Evolutionary conservation across 495 filamentous ascomycete species (phyloP).

Genomic region (Cercophora samala): DNA sequence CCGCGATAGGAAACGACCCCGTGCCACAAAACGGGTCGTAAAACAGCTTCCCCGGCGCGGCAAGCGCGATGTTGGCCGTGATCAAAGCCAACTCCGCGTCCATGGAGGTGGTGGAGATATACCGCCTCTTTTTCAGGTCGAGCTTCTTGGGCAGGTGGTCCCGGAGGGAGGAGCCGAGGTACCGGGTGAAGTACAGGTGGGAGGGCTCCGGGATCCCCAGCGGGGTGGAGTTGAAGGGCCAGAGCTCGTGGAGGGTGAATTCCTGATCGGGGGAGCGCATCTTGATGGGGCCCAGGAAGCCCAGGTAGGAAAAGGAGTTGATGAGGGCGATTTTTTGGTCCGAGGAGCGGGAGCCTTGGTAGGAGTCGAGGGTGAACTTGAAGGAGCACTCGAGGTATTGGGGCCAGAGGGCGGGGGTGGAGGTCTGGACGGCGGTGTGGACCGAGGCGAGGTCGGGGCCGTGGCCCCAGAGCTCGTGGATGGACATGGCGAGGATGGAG

Average conservation of each 20-base stretch:
- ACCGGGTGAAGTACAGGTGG: slow-evolving; percentile 67
- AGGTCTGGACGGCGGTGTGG: slow-evolving; percentile 58
- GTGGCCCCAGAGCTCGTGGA: slow-evolving; percentile 86
- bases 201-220: slow-evolving; percentile 50
- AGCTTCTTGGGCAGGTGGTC: slow-evolving; percentile 66
- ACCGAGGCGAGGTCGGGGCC: slow-evolving; percentile 65
- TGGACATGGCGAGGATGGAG: slow-evolving; percentile 72
- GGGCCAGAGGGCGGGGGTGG: slow-evolving; percentile 61
- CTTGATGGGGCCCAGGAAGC: slow-evolving; percentile 69
- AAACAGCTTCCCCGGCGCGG: slow-evolving; percentile 74
- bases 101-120: slow-evolving; percentile 96
- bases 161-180: slow-evolving; percentile 59
- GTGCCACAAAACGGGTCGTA: slow-evolving; percentile 97
- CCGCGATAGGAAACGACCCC: slow-evolving; percentile 82
- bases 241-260: slow-evolving; percentile 80
- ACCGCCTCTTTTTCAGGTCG: slow-evolving; percentile 85
- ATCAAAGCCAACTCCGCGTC: slow-evolving; percentile 89
- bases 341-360: slow-evolving; percentile 61
- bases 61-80: slow-evolving; percentile 85
- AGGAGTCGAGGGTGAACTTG: slow-evolving; percentile 77
- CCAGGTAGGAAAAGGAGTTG: slow-evolving; percentile 73
- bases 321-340: slow-evolving; percentile 65
- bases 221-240: slow-evolving; percentile 49
- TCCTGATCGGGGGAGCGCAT: slow-evolving; percentile 68
- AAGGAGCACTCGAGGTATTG: slow-evolving; percentile 63